A percentile compares a stretch with the other conserved stretches of the same genome.
phyloP scores from a whole-genome alignment of 805 yeast species.

The Ogataea dorogensis region DNA sequence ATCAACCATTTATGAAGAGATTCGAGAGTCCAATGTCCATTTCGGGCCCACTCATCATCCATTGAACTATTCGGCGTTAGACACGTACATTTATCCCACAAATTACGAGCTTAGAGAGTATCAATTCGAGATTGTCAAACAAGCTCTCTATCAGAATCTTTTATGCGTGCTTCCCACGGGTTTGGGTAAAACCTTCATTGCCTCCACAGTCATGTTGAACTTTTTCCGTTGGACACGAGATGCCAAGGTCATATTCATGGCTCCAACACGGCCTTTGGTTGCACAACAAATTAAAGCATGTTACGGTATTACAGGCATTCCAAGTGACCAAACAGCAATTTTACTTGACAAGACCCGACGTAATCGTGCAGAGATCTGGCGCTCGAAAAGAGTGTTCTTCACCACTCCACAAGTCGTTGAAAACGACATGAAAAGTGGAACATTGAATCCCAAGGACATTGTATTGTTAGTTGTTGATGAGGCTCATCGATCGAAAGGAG shows the following conservation, averaged over 20 bases:
- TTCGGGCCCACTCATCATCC: conserved; percentile 49
- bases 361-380: conserved; percentile 79
- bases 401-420: conserved; percentile 97
- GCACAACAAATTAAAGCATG: conserved; percentile 97
- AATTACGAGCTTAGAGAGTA: conserved; percentile 84
- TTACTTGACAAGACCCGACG: conserved; percentile 51
- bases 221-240: conserved; percentile 79
- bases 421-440: conserved; percentile 77
- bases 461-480: conserved; percentile 86
- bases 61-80: conserved; percentile 39
- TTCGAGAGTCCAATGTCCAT: conserved; percentile 24
- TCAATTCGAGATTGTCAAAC: conserved; percentile 75
- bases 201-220: conserved; percentile 90
- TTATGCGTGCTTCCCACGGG: conserved; percentile 97
- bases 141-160: conserved; percentile 69
- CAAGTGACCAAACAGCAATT: conserved; percentile 74
- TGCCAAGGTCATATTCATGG: conserved; percentile 87
- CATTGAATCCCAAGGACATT: conserved; percentile 70
- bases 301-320: conserved; percentile 80
- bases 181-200: conserved; percentile 94
- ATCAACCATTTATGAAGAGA: conserved; percentile 27
- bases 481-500: conserved; percentile 91
- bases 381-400: conserved; percentile 72
- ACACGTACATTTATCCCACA: conserved; percentile 74
- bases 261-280: conserved; percentile 95